Percentiles rank a stretch among this genome's conserved stretches.
Conservation (phyloP, 306 rosid species). For the Pterocarpus santalinus region DNA sequence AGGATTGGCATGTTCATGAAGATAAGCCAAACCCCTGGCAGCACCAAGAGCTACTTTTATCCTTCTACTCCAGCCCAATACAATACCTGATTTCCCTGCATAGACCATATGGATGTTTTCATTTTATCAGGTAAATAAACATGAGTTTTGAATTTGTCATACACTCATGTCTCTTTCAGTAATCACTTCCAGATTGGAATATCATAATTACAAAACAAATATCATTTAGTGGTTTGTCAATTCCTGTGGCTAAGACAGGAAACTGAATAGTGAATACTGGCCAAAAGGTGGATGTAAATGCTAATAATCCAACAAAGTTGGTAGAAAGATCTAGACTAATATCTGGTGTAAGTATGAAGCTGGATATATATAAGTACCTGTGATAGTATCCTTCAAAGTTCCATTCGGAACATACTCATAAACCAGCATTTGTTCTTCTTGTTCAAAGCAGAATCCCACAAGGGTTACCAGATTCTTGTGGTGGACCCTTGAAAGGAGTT, state of each 20-base stretch:
- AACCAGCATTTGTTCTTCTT: conserved; percentile 70
- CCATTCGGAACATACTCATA: conserved; percentile 71
- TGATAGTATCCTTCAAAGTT: conserved; percentile 53
- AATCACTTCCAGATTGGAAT: neutral
- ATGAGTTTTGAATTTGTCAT: neutral
- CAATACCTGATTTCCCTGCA: conserved; percentile 60
- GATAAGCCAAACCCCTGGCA: conserved; percentile 75
- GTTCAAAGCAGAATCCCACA: conserved; percentile 71
- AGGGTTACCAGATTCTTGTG: conserved; percentile 74
- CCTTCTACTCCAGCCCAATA: conserved; percentile 68
- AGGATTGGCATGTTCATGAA: conserved; percentile 73
- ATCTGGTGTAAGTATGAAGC: neutral
- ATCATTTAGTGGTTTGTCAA: too few relatives aligned
- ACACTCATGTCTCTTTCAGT: neutral
- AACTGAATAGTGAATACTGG: neutral
- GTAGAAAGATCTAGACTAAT: neutral
- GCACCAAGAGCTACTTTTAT: conserved; percentile 63
- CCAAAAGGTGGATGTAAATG: neutral
- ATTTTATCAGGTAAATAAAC: conserved; percentile 9
- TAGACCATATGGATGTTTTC: conserved; percentile 3
- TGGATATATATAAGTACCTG: conserved; percentile 55
- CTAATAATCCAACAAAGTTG: conserved; percentile 1
- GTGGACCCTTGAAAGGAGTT: conserved; percentile 78
- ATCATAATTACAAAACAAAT: too few relatives aligned
- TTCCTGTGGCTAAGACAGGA: neutral